phyloP scores from a whole-genome alignment of 1,284 basidiomycete species.

The Omphalotus olearius region DNA sequence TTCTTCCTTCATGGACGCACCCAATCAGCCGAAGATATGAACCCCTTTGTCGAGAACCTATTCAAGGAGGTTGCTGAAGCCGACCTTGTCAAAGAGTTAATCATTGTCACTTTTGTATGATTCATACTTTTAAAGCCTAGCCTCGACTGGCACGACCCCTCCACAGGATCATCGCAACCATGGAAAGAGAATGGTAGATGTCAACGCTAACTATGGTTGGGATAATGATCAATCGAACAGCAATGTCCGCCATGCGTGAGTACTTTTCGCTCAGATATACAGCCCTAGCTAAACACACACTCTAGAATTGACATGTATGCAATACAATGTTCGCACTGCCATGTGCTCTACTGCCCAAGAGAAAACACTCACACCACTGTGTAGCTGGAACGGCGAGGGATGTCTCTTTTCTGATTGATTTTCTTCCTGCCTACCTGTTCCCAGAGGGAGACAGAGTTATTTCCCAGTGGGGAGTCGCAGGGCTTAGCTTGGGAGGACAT shows the following conservation, averaged over 20 bases:
- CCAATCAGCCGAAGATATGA: conserved; percentile 25
- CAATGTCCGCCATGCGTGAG: conserved; percentile 68
- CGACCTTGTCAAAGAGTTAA: conserved; percentile 35
- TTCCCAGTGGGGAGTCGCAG: conserved; percentile 64
- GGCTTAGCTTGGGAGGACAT: conserved; percentile 78
- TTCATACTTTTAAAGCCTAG: conserved; percentile 15
- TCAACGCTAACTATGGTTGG: conserved; percentile 55
- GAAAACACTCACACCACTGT: background rate
- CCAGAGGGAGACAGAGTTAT: conserved; percentile 65
- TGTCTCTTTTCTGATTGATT: conserved; percentile 78
- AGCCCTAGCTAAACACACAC: background rate
- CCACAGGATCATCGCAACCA: conserved; percentile 78
- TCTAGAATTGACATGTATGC: conserved; percentile 72
- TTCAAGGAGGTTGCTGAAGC: conserved; percentile 13
- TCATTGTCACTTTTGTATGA: conserved; percentile 52
- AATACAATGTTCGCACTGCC: conserved; percentile 46
- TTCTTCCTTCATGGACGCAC: conserved; percentile 63
- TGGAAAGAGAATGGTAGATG: conserved; percentile 52
- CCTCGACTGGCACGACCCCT: background rate
- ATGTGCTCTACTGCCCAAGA: background rate
- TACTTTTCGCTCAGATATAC: conserved; percentile 11
- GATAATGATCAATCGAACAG: conserved; percentile 34
- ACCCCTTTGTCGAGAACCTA: conserved; percentile 18
- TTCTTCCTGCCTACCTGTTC: conserved; percentile 75
- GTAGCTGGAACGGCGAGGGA: conserved; percentile 73